Evolutionary conservation across 495 filamentous ascomycete genomes (phyloP).

Genomic region (Aspergillus homomorphus): DNA sequence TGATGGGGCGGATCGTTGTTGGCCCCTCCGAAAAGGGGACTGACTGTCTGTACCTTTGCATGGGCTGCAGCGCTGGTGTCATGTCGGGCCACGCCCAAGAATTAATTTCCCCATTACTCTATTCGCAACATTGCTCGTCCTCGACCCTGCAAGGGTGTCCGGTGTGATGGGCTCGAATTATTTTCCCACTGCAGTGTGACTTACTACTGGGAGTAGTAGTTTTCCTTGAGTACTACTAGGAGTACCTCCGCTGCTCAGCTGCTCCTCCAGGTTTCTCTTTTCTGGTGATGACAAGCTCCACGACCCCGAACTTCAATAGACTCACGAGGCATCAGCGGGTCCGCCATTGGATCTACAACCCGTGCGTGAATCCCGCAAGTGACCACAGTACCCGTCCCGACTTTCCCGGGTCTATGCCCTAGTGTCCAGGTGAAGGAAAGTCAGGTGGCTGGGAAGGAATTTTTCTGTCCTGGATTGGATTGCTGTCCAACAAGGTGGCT

Average conservation of each 20-base stretch:
- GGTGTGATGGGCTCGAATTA: neutral
- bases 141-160: neutral
- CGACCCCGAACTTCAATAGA: no score
- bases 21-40: no score
- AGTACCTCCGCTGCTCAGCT: no score
- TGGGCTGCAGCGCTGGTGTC: neutral
- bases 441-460: neutral
- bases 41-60: slow-evolving; percentile 1
- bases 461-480: neutral
- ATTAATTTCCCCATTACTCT: neutral
- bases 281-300: neutral
- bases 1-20: slow-evolving; percentile 17
- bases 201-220: neutral
- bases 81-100: neutral
- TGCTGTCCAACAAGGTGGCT: no score
- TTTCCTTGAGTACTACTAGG: no score
- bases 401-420: neutral
- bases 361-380: no score
- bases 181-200: neutral
- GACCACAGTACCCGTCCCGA: no score
- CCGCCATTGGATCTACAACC: no score
- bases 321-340: neutral
- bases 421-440: neutral
- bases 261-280: neutral
- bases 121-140: neutral